These are phyloP conservation scores for Ceratocystis diversiconidia DNA, from an alignment of 2,329 filamentous ascomycete species.

Conservation along the genomic window DNA sequence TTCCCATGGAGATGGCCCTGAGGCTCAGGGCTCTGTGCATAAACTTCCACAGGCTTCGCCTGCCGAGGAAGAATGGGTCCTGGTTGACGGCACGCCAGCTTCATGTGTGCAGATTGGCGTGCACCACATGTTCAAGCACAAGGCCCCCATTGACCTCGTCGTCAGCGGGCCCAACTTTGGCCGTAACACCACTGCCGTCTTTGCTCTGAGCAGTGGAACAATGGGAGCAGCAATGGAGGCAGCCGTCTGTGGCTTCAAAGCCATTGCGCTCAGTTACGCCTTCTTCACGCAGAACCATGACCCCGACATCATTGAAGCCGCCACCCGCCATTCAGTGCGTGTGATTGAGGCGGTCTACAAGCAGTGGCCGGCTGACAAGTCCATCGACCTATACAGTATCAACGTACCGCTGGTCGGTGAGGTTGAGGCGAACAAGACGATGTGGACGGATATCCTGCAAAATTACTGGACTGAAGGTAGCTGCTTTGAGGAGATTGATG, in stretches of 20 bases:
- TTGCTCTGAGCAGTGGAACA: conserved; percentile 64
- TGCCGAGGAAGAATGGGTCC: conserved; percentile 60
- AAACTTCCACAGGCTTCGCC: conserved; percentile 39
- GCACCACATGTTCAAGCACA: conserved; percentile 62
- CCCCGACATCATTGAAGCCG: conserved; percentile 62
- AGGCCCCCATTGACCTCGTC: conserved; percentile 59
- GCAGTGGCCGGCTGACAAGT: conserved; percentile 54
- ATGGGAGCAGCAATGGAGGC: conserved; percentile 65
- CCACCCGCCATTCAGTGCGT: conserved; percentile 56
- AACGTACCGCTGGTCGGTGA: conserved; percentile 77
- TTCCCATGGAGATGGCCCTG: conserved; percentile 26
- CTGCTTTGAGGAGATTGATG: conserved; percentile 70
- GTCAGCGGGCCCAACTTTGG: conserved; percentile 74
- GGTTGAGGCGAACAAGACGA: conserved; percentile 54
- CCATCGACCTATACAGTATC: conserved; percentile 74
- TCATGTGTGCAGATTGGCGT: conserved; percentile 71
- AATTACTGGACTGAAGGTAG: conserved; percentile 79
- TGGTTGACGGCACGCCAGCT: conserved; percentile 69
- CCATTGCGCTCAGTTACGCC: conserved; percentile 78
- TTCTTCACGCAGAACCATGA: conserved; percentile 82
- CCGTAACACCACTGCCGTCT: conserved; percentile 66
- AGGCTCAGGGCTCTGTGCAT: conserved; percentile 51
- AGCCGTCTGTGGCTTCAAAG: conserved; percentile 51
- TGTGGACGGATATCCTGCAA: conserved; percentile 79
- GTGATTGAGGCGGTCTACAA: conserved; percentile 65